These are phyloP conservation scores for Globisporangium heterothallicum DNA, from an alignment of 352 stramenopile species.

Conservation along the genomic window DNA sequence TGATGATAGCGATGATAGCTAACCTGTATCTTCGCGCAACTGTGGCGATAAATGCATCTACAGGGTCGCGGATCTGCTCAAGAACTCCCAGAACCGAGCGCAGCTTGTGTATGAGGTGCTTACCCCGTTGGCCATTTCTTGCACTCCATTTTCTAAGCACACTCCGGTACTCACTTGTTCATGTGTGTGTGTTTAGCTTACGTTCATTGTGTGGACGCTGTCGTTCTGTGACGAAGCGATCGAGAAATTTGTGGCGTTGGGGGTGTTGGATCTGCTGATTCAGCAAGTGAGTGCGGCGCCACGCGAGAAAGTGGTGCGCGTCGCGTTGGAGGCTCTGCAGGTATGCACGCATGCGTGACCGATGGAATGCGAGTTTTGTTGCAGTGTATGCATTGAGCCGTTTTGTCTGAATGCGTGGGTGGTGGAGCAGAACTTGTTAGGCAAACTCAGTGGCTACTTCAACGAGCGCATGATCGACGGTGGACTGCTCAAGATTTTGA, in stretches of 20 bases:
- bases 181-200: constrained; percentile 56
- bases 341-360: constrained; percentile 16
- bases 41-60: no score
- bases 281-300: constrained; percentile 89
- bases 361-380: not conserved
- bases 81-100: constrained; percentile 77
- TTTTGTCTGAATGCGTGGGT: not conserved
- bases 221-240: constrained; percentile 87
- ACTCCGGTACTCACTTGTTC: not conserved
- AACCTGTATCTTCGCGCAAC: no score
- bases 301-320: constrained; percentile 95
- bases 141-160: no score
- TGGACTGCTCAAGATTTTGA: constrained; percentile 93
- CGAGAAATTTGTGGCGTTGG: constrained; percentile 67
- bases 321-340: constrained; percentile 91
- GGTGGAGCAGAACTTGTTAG: constrained; percentile 63
- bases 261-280: constrained; percentile 67
- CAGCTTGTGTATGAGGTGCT: constrained; percentile 94
- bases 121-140: not conserved
- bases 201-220: constrained; percentile 96
- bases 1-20: no score
- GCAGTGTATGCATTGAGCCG: not conserved
- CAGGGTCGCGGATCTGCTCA: constrained; percentile 62
- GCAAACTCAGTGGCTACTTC: constrained; percentile 77
- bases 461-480: constrained; percentile 95